phyloP scores from a whole-genome alignment of 2,329 filamentous ascomycete species.

The Lachnellula cervina region DNA sequence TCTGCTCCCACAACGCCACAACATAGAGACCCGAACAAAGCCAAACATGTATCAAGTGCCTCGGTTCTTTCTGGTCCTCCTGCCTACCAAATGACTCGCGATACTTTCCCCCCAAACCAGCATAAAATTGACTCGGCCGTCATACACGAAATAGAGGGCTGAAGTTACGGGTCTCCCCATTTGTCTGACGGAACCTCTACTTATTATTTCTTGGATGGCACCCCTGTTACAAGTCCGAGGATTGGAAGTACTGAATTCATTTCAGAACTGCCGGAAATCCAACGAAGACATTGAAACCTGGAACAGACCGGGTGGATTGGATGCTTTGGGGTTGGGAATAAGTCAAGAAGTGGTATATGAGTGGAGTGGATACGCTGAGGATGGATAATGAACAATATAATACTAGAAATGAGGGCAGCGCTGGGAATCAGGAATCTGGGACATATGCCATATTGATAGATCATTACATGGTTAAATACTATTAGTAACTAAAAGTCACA shows the following conservation, averaged over 20 bases:
- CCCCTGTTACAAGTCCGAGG: not conserved
- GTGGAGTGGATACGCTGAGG: no score
- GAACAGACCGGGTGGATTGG: not conserved
- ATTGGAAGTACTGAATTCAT: not conserved
- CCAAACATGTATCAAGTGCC: not conserved
- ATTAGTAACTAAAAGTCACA: no score
- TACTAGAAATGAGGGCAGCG: no score
- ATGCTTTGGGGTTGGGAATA: not conserved
- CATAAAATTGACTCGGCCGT: slow-evolving; percentile 1
- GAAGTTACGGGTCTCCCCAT: not conserved
- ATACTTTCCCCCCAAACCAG: not conserved
- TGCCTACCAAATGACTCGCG: not conserved
- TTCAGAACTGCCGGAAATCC: not conserved
- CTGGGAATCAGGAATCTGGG: no score
- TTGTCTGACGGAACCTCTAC: not conserved
- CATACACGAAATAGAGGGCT: not conserved
- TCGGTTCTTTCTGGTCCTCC: not conserved
- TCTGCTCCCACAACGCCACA: not conserved
- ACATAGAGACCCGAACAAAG: not conserved
- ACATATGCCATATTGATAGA: no score
- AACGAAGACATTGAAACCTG: not conserved
- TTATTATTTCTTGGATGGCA: not conserved
- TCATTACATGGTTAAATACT: no score
- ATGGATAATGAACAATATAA: no score
- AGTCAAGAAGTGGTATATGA: not conserved